Base-by-base conservation (phyloP, 192 early-diverging fungal genomes). In the Rhizophlyctis rosea region DNA sequence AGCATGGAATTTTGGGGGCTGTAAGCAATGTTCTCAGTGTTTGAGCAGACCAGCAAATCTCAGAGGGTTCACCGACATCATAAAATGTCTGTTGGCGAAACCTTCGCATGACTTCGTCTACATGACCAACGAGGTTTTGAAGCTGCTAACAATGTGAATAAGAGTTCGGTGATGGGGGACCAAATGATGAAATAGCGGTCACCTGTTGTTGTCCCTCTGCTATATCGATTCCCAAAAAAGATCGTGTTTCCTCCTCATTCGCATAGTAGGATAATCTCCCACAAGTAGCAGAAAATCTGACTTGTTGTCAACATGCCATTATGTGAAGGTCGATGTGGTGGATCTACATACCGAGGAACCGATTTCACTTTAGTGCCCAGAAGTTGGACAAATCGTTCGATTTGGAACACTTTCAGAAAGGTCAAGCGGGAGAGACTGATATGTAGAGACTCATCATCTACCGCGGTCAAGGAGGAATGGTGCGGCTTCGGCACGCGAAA, bases 321-420 rank as follows among this genome's bases (percentile, higher is more conserved):
- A 4, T 25, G 16, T 16, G 9, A 9, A 1, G 21, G 50, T 50
- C 47, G 44, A 39, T 9, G 27, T 5, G n/a, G 50, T 4, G 31
- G 18, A n/a, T 11, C 11, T 2, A 59, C 35, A n/a, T 32, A 66
- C 47, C 52, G 21, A 60, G 34, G 50, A 21, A 16, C 33, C 4
- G 13, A 27, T 4, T 50, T 23, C 36, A 78, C 36, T 0, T 34
- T 50, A n/a, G 61, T 61, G 27, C 24, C 53, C 23, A 83, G 49
- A 13, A 61, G 53, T 1, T 65, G 52, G 35, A 61, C 50, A 51
- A 81, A 81, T 1, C 57, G 56, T 11, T 69, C 36, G 33, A 78
- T 72, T 47, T 83, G 78, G 63, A 70, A 72, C 31, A 72, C 71
- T 61, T 81, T 83, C 30, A 83, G 65, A 63, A 71, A 75, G 1